Percentiles rank a stretch among this genome's conserved stretches.
Evolutionary conservation across 164 flowering plant species (phyloP).

Genomic region (Sextonia rubra): DNA sequence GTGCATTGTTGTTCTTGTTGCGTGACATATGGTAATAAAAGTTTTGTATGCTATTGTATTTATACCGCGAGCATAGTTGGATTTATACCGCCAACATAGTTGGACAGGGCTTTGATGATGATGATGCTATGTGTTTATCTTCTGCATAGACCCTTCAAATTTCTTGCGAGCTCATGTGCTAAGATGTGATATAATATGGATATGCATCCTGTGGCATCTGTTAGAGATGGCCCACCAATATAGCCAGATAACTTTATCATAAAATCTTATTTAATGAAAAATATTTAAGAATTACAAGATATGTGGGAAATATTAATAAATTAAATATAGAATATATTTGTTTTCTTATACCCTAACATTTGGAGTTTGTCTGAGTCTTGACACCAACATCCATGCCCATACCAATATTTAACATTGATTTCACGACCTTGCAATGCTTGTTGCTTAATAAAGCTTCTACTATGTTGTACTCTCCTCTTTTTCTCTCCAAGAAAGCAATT

Average conservation of each 20-base stretch:
- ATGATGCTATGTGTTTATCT: too few species aligned
- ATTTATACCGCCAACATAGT: too few species aligned
- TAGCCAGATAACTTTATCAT: not conserved
- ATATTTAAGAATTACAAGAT: not conserved
- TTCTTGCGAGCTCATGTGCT: not conserved
- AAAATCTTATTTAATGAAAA: too few species aligned
- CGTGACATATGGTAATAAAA: not conserved
- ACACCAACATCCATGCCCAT: not conserved
- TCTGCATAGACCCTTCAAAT: not conserved
- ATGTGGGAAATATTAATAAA: too few species aligned
- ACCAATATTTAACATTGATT: not conserved
- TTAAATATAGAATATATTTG: too few species aligned
- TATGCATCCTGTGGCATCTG: not conserved
- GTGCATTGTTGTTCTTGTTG: conserved; percentile 26
- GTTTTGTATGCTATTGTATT: not conserved
- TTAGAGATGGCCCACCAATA: not conserved
- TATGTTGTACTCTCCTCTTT: not conserved
- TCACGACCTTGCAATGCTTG: not conserved
- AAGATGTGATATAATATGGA: not conserved
- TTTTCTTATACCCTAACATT: too few species aligned
- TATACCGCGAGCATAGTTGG: too few species aligned
- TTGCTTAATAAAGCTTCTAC: not conserved
- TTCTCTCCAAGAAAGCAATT: not conserved
- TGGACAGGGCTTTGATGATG: too few species aligned
- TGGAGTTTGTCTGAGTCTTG: not conserved